Percentiles rank a stretch among this genome's conserved stretches.
Conservation (phyloP, 805 yeast genomes). For the Teunomyces panamensis region DNA sequence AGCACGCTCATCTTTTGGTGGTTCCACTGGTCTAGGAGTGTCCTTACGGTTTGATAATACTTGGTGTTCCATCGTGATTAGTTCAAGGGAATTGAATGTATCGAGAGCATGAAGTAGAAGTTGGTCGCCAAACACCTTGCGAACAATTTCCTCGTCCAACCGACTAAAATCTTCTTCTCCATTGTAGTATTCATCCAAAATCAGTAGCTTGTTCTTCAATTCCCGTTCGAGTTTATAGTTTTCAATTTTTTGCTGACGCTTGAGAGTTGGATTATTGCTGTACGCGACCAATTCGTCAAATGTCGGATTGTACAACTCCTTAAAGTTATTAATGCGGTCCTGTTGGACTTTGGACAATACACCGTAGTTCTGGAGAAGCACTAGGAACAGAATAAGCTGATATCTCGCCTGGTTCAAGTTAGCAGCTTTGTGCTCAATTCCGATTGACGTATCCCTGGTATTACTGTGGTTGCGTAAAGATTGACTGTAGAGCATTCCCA, state of each 20-base stretch:
- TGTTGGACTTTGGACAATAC: slow-evolving; percentile 38
- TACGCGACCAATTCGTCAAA: slow-evolving; percentile 29
- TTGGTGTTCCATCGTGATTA: slow-evolving; percentile 61
- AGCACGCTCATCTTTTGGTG: slow-evolving; percentile 11
- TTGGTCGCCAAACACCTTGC: slow-evolving; percentile 56
- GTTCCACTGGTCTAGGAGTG: slow-evolving; percentile 5
- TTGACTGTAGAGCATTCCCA: slow-evolving; percentile 36
- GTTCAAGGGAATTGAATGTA: slow-evolving; percentile 56
- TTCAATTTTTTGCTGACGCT: slow-evolving; percentile 71
- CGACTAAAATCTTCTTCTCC: slow-evolving; percentile 23
- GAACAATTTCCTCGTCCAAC: slow-evolving; percentile 62
- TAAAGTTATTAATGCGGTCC: slow-evolving; percentile 39
- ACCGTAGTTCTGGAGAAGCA: slow-evolving; percentile 13
- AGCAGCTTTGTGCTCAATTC: slow-evolving; percentile 19
- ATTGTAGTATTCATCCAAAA: slow-evolving; percentile 30
- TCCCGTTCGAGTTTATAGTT: slow-evolving; percentile 60
- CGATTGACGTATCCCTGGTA: slow-evolving; percentile 10
- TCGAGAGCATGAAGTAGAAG: slow-evolving; percentile 50
- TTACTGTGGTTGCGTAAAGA: slow-evolving; percentile 7
- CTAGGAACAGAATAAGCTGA: slow-evolving; percentile 35
- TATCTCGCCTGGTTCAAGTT: slow-evolving; percentile 35
- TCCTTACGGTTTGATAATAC: slow-evolving; percentile 45
- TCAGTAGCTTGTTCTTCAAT: slow-evolving; percentile 42
- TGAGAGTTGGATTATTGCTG: slow-evolving; percentile 36
- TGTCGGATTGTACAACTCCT: slow-evolving; percentile 39